A percentile compares a stretch with the other conserved stretches of the same genome.
phyloP scores from a whole-genome alignment of 1,284 basidiomycete genomes.

The Golubevia pallescens region DNA sequence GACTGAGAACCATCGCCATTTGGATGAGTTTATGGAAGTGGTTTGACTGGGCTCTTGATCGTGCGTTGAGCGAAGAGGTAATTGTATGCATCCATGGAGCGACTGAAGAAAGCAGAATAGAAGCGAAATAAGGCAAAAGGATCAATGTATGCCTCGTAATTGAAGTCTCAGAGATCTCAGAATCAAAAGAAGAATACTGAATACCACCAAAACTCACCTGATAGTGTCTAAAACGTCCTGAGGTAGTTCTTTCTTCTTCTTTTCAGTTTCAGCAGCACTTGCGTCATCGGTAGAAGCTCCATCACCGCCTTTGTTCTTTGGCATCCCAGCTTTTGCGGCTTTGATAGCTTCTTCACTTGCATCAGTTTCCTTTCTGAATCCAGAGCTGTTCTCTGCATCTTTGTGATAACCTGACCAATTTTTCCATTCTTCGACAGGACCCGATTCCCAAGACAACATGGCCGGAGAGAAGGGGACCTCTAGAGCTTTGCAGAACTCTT shows the following conservation, averaged over 20 bases:
- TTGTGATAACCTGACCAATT: conserved; percentile 58
- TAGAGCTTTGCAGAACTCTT: conserved; percentile 39
- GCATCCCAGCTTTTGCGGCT: not conserved
- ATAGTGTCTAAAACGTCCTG: conserved; percentile 30
- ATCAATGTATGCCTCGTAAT: no score
- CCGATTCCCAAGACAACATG: conserved; percentile 57
- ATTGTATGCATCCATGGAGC: conserved; percentile 23
- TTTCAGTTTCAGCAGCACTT: conserved; percentile 11
- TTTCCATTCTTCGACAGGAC: conserved; percentile 45
- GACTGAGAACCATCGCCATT: no score
- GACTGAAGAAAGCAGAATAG: conserved; percentile 9
- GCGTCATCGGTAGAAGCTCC: conserved; percentile 9
- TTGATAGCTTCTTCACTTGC: not conserved
- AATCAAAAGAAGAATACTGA: no score
- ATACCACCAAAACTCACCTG: no score
- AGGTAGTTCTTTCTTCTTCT: conserved; percentile 18
- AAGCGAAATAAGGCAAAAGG: no score
- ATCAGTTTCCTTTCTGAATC: conserved; percentile 50
- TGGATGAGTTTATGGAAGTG: no score
- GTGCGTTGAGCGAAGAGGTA: conserved; percentile 22
- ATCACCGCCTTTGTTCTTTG: not conserved
- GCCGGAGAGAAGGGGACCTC: conserved; percentile 42
- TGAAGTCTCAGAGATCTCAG: no score
- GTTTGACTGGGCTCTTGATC: not conserved
- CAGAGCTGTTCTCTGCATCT: conserved; percentile 48